Percentiles rank a stretch among this genome's conserved stretches.
These are phyloP conservation scores for Funneliformis mosseae DNA, from an alignment of 192 early-diverging fungal species.

Conservation along the genomic window DNA sequence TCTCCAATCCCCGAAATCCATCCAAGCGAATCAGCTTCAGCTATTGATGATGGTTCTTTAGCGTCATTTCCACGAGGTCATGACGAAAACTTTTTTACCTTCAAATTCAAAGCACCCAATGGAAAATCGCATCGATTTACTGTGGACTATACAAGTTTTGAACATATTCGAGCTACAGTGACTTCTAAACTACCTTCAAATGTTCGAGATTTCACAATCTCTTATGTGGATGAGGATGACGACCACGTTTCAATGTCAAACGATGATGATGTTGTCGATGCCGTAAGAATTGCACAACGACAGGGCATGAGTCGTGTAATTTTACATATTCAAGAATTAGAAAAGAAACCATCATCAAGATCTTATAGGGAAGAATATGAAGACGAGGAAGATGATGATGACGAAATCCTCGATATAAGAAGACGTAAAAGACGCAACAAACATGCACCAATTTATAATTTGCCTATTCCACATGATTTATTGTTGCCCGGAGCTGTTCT, in stretches of 20 bases:
- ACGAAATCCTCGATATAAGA: neutral
- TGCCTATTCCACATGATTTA: conserved; percentile 47
- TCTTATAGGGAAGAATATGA: neutral
- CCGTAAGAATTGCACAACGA: conserved; percentile 78
- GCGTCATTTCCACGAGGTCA: conserved; percentile 42
- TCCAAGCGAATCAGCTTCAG: conserved; percentile 60
- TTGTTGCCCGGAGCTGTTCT: conserved; percentile 58
- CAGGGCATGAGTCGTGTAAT: conserved; percentile 78
- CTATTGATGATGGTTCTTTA: conserved; percentile 47
- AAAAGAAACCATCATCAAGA: neutral
- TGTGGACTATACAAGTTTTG: conserved; percentile 55
- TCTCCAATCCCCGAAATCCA: conserved; percentile 57
- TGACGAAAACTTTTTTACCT: conserved; percentile 55
- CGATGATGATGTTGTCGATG: conserved; percentile 80
- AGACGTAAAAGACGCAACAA: conserved; percentile 11
- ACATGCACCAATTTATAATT: conserved; percentile 39
- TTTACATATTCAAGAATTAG: conserved; percentile 58
- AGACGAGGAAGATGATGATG: conserved; percentile 10
- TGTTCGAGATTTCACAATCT: conserved; percentile 54
- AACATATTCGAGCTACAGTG: conserved; percentile 57
- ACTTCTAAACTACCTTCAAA: conserved; percentile 56
- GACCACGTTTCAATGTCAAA: conserved; percentile 81
- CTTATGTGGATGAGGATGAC: conserved; percentile 91
- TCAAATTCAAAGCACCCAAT: conserved; percentile 78
- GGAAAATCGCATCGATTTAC: conserved; percentile 79